Evolutionary conservation across 768 basidiomycete species (phyloP).

Genomic region (Asterophora lycoperdoides): DNA sequence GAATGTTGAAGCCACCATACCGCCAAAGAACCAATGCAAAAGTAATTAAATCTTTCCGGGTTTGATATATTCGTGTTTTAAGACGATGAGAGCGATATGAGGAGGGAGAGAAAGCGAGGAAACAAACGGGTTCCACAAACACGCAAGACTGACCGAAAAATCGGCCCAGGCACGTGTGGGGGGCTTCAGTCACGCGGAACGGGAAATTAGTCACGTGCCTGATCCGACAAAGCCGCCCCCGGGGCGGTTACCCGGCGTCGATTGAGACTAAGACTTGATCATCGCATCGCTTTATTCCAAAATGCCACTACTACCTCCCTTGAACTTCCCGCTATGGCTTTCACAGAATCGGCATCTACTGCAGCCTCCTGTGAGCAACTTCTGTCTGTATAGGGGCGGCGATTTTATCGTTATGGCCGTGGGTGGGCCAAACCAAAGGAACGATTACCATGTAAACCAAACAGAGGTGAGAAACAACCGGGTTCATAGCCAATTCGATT

Average conservation of each 20-base stretch:
- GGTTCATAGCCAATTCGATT: background rate
- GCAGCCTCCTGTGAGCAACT: conserved; percentile 92
- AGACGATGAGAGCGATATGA: conserved; percentile 1
- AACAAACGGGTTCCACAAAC: conserved; percentile 5
- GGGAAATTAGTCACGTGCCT: conserved; percentile 15
- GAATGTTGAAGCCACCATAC: conserved; percentile 33
- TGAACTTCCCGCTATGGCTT: conserved; percentile 92
- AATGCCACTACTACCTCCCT: conserved; percentile 75
- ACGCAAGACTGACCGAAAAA: conserved; percentile 17
- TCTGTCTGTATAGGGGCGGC: conserved; percentile 72
- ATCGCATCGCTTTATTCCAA: background rate
- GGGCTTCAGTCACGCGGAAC: conserved; percentile 16
- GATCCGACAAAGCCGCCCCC: background rate
- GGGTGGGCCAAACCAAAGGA: conserved; percentile 91
- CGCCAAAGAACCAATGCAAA: background rate
- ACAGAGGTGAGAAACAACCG: conserved; percentile 62
- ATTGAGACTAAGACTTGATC: too few relatives aligned
- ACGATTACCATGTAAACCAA: conserved; percentile 94
- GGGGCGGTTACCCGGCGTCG: too few relatives aligned
- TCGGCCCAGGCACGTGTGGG: conserved; percentile 18
- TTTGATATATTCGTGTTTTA: background rate
- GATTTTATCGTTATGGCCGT: conserved; percentile 96
- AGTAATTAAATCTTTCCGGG: background rate
- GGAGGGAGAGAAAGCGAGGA: background rate
- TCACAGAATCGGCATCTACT: conserved; percentile 73